A percentile compares a stretch with the other conserved stretches of the same genome.
Conservation (phyloP, 1,284 basidiomycete species). For the Microbotryum intermedium region DNA sequence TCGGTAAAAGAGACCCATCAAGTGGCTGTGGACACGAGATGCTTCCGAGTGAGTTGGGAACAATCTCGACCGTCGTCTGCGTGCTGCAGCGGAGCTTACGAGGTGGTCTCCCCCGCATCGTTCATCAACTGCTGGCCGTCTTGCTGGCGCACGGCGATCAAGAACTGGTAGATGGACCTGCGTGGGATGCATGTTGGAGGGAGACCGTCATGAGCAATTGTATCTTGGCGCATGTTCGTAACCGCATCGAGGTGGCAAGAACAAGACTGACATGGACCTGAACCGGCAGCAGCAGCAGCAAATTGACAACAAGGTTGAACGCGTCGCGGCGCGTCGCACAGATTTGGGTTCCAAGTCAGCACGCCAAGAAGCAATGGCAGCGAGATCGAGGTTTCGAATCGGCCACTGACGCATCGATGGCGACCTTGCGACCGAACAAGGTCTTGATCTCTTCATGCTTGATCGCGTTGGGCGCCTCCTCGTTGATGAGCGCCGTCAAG, state of each 20-base stretch:
- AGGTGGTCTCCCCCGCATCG: slow-evolving; percentile 91
- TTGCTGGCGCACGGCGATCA: slow-evolving; percentile 89
- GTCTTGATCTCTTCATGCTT: slow-evolving; percentile 84
- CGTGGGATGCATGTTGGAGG: too few relatives aligned
- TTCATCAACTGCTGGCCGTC: slow-evolving; percentile 96
- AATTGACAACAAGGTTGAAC: too few relatives aligned
- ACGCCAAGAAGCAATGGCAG: too few relatives aligned
- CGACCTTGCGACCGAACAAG: slow-evolving; percentile 94
- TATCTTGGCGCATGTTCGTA: too few relatives aligned
- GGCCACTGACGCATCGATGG: slow-evolving; percentile 72
- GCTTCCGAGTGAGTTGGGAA: not conserved
- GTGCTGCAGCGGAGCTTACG: slow-evolving; percentile 39
- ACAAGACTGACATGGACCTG: not conserved
- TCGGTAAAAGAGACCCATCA: slow-evolving; percentile 98
- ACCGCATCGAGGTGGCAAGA: too few relatives aligned
- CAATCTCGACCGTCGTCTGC: too few relatives aligned
- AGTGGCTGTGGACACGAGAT: not conserved
- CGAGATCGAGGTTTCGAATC: not conserved
- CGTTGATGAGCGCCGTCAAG: slow-evolving; percentile 71
- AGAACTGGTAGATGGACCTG: slow-evolving; percentile 61
- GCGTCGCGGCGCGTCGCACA: too few relatives aligned
- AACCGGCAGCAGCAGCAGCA: too few relatives aligned
- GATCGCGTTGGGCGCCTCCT: slow-evolving; percentile 81
- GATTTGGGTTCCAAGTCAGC: too few relatives aligned
- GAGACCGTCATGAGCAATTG: too few relatives aligned